A percentile compares a stretch with the other conserved stretches of the same genome.
phyloP scores from a whole-genome alignment of 768 basidiomycete species.

The Rickenella mellea region DNA sequence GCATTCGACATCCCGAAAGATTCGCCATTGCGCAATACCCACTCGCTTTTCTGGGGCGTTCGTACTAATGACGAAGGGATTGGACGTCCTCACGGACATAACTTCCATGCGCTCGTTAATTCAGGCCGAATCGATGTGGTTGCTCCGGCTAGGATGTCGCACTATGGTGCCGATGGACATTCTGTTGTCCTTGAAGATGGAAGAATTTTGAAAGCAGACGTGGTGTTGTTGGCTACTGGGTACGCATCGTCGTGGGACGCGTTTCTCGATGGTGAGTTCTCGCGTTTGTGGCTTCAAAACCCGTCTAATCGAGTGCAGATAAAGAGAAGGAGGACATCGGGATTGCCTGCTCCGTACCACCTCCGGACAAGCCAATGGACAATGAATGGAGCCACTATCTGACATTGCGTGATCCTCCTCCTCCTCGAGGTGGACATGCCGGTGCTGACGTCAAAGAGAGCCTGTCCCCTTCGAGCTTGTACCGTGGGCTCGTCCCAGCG shows the following conservation, averaged over 20 bases:
- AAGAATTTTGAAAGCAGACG: conserved; percentile 28
- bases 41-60: conserved; percentile 34
- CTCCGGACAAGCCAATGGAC: not conserved
- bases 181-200: conserved; percentile 37
- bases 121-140: conserved; percentile 39
- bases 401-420: conserved; percentile 31
- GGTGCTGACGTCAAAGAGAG: too few species aligned
- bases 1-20: conserved; percentile 26
- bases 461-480: conserved; percentile 40
- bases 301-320: not conserved
- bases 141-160: conserved; percentile 30
- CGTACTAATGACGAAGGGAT: conserved; percentile 44
- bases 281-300: not conserved
- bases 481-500: conserved; percentile 54
- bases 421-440: conserved; percentile 18
- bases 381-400: conserved; percentile 22
- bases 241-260: conserved; percentile 47
- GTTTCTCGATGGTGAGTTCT: conserved; percentile 26
- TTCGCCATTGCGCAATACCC: conserved; percentile 40
- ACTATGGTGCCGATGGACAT: conserved; percentile 23
- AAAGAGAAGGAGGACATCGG: conserved; percentile 38
- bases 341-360: conserved; percentile 31
- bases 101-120: conserved; percentile 44
- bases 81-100: conserved; percentile 29
- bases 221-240: conserved; percentile 50